Conservation (phyloP, 305 asterid genomes). For the Andrographis paniculata region DNA sequence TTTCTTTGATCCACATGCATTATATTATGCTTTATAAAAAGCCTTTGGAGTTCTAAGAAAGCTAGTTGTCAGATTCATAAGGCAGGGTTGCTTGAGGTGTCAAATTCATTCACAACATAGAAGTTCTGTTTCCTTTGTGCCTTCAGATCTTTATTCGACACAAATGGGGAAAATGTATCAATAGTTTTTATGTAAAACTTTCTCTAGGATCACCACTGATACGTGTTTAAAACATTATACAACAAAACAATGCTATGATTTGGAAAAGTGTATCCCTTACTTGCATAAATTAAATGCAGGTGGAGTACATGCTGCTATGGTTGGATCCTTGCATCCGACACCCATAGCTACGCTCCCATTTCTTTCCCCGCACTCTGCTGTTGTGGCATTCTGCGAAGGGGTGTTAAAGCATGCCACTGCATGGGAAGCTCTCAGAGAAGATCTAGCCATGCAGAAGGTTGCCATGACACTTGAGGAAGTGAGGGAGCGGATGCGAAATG, state of each 20-base stretch:
- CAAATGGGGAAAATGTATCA: no score
- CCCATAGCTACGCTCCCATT: slow-evolving; percentile 76
- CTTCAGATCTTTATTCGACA: background rate
- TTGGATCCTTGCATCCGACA: slow-evolving; percentile 82
- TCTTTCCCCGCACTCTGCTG: slow-evolving; percentile 98
- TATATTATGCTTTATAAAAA: no score
- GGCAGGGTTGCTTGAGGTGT: no score
- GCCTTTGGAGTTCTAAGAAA: no score
- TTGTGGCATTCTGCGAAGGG: slow-evolving; percentile 95
- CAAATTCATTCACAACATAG: no score
- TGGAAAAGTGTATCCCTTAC: slow-evolving; percentile 10
- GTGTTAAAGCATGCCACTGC: slow-evolving; percentile 95
- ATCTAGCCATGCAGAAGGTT: slow-evolving; percentile 45
- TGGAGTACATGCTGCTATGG: slow-evolving; percentile 93
- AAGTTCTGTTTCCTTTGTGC: background rate
- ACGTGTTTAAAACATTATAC: no score
- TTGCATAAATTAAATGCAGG: slow-evolving; percentile 36
- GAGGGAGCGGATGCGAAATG: slow-evolving; percentile 78
- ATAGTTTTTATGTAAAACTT: no score
- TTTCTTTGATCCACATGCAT: no score
- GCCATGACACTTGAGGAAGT: slow-evolving; percentile 72
- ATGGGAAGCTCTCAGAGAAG: slow-evolving; percentile 92
- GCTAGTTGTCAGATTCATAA: no score
- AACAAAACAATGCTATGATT: background rate
- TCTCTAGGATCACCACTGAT: no score